Evolutionary conservation across 371 early-diverging fungal genomes (phyloP), one percentile per base, ranked within the genome.

Genomic region (Haplosporangium sp.): DNA sequence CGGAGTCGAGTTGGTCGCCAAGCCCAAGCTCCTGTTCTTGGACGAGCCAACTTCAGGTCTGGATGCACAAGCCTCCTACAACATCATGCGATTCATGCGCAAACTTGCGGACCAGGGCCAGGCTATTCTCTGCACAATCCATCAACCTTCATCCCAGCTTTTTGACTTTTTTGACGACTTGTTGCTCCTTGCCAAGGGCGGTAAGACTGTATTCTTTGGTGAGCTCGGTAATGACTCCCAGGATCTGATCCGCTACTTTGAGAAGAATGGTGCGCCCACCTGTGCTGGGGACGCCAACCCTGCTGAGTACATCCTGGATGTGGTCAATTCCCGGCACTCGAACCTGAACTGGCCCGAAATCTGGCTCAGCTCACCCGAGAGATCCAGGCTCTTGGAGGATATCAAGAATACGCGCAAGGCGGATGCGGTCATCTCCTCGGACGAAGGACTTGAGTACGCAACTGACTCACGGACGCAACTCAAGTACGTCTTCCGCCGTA

Each of bases 31-130:
- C 51, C 83, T 95, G 21, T 94, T 94, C 87, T 82, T 95, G 64
- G 95, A 96, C 77, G 95, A 96, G 69, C 95, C 95, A 50, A 94
- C 95, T 6, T 93, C 93, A 56, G 95, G 95, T 59, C 83, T 82
- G 62, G 86, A 93, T 76, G 86, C 87, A 12, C 87, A 89, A 50
- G 74, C 81, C 16, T 89, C 94, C 7, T 88, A 88, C 82, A 92
- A 92, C 81, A 91, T 95, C 73, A 82, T 94, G 54, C 83, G 88
- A 41, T 85, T 93, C 69, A 86, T 94, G 64, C 89, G 89, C 74
- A 90, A 91, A 50, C 84, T 94, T 59, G 88, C 93, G 38, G 87
- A 85, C 55, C 85, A 86, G 37, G 91, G 92, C 20, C 87, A 87
- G 81, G 87, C 90, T 7, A 83, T 91, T 36, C 80, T 91, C n/a